Evolutionary conservation across 495 filamentous ascomycete genomes (phyloP).

Genomic region (Aspergillus bertholletiae): DNA sequence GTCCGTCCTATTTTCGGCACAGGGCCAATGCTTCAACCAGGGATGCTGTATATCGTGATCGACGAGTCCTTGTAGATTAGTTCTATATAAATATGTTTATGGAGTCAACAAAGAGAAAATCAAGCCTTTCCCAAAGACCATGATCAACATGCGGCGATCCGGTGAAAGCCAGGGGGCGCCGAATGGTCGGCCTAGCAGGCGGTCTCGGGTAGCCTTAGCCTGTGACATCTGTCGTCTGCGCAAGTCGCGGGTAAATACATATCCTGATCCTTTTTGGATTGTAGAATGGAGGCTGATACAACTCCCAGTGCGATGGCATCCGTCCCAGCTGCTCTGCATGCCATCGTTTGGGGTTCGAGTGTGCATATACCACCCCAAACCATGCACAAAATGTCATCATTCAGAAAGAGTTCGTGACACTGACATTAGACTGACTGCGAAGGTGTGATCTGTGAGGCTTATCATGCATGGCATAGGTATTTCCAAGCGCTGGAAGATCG

Average conservation of each 20-base stretch:
- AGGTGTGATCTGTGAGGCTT: not conserved
- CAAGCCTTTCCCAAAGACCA: no score
- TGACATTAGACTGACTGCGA: not conserved
- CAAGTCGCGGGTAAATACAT: conserved; percentile 40
- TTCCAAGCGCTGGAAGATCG: conserved; percentile 18
- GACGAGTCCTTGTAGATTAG: no score
- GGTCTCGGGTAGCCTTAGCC: conserved; percentile 30
- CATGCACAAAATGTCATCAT: conserved; percentile 41
- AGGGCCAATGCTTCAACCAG: no score
- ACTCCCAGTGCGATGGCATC: conserved; percentile 38
- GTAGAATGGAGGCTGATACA: not conserved
- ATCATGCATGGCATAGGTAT: conserved; percentile 8
- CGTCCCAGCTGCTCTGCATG: conserved; percentile 44
- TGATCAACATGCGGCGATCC: no score
- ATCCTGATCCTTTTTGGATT: no score
- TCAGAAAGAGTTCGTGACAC: conserved; percentile 34
- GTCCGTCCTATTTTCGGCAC: no score
- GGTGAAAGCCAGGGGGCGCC: no score
- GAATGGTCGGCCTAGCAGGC: no score
- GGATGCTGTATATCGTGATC: no score
- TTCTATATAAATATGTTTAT: no score
- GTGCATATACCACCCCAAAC: conserved; percentile 37
- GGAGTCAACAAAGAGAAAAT: no score
- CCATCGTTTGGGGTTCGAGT: conserved; percentile 40
- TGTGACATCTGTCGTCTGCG: conserved; percentile 43